Conservation (phyloP, 2,329 filamentous ascomycete genomes). For the Acrodontium crateriforme region DNA sequence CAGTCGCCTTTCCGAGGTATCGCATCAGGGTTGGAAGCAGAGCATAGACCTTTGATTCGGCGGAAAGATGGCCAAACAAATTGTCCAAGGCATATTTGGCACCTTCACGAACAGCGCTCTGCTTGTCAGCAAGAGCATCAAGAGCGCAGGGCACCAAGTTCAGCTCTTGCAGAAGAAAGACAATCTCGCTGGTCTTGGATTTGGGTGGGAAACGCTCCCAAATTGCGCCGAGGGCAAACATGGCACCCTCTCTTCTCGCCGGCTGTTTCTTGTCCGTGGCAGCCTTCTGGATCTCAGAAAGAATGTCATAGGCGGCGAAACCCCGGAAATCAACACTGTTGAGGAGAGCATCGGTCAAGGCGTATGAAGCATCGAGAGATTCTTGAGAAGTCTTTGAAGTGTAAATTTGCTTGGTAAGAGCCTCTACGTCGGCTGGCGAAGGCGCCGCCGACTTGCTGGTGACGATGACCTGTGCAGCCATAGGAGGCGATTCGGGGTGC, state of each 20-base stretch:
- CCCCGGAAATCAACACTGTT: constrained; percentile 52
- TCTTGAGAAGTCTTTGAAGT: constrained; percentile 39
- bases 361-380: constrained; percentile 50
- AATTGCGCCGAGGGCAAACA: constrained; percentile 86
- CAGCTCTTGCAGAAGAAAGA: constrained; percentile 71
- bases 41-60: constrained; percentile 71
- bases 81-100: constrained; percentile 90
- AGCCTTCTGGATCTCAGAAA: constrained; percentile 57
- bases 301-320: constrained; percentile 46
- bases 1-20: constrained; percentile 71
- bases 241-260: constrained; percentile 71
- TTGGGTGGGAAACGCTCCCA: constrained; percentile 77
- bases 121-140: constrained; percentile 83
- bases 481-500: constrained; percentile 37
- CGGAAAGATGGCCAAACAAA: constrained; percentile 62
- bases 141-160: constrained; percentile 59
- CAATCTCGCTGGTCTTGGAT: constrained; percentile 64
- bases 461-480: constrained; percentile 32
- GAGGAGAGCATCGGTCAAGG: constrained; percentile 48
- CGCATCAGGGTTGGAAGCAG: constrained; percentile 61
- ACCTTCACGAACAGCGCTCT: constrained; percentile 72
- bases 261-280: constrained; percentile 90
- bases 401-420: constrained; percentile 31
- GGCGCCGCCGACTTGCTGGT: constrained; percentile 32
- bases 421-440: constrained; percentile 31